Base-by-base conservation (phyloP, 2,329 filamentous ascomycete genomes). In the Exophiala sideris region DNA sequence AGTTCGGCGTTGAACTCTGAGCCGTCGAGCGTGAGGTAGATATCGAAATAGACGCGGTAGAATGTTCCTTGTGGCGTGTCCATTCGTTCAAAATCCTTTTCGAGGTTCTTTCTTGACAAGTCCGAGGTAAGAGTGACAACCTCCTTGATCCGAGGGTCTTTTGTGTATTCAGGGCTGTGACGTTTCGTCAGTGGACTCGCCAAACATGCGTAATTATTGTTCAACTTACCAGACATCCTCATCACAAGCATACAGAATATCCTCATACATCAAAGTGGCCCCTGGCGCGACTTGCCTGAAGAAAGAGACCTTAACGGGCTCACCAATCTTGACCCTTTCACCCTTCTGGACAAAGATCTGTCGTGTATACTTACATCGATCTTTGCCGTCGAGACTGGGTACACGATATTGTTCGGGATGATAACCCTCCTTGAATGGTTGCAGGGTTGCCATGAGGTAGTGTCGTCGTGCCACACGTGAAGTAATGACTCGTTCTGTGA, bases 101-200 rank as follows among this genome's bases (percentile, higher is more conserved):
- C 94, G 10, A 99, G 85, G 70, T 97, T 97, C 81, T 97, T 99
- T 65, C 92, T 87, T 45, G 91, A 96, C 53, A 99, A 80, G 70
- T 99, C 94, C 1, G 92, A 97, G 1, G 94, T 97, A 47, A 99
- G 85, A 1, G 94, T 99, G 61, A 97, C 94, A 53, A 97, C 91
- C 74, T 97, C 94, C 82, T 97, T 97, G 82, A 97, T 97, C 96
- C 94, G 89, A 65, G 94, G 92, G 83, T 99, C 94, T 73, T 97
- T 99, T 64, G 92, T 97, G 71, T 99, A 99, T 72, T 97, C 94
- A 1, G 94, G 94, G 45, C 62, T 63, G 34, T n/a, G 12, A 45
- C 4, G 40, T 14, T 21, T 39, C 32, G 55, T 60, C 29, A 38
- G 35, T 10, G 5, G 5, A 38, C 4, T 12, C 35, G 2, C 33